Percentiles rank a stretch among this genome's conserved stretches.
Evolutionary conservation across 768 basidiomycete species (phyloP).

Genomic region (Auriscalpium vulgare): DNA sequence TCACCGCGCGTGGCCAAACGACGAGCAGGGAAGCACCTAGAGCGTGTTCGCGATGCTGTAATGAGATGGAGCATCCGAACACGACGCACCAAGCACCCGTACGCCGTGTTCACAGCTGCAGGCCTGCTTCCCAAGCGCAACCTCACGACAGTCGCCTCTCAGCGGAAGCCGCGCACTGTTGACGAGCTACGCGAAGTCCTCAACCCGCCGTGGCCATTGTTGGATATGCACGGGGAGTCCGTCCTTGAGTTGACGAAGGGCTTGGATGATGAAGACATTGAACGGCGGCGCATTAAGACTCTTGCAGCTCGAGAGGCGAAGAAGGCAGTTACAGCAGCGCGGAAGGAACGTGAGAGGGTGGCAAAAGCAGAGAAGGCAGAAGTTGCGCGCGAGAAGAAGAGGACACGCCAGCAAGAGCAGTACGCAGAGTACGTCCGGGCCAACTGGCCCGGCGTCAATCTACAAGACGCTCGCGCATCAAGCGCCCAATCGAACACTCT

Average conservation of each 20-base stretch:
- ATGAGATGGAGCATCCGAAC: neutral
- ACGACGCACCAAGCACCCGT: neutral
- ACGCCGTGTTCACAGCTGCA: neutral
- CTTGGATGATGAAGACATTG: neutral
- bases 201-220: neutral
- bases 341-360: neutral
- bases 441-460: too few species aligned
- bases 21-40: neutral
- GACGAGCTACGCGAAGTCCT: neutral
- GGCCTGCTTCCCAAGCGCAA: neutral
- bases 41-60: neutral
- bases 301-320: neutral
- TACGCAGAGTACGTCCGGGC: too few species aligned
- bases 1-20: neutral
- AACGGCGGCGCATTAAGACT: neutral
- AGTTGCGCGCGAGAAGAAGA: neutral
- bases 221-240: neutral
- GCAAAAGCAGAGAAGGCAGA: neutral
- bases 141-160: neutral
- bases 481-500: too few species aligned
- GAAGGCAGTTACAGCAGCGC: neutral
- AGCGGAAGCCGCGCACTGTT: neutral
- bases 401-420: too few species aligned
- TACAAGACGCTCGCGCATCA: too few species aligned
- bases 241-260: neutral